Percentiles rank a stretch among this genome's conserved stretches.
Evolutionary conservation across 140 eudicot species (phyloP).

Genomic region (Senecio squalidus): DNA sequence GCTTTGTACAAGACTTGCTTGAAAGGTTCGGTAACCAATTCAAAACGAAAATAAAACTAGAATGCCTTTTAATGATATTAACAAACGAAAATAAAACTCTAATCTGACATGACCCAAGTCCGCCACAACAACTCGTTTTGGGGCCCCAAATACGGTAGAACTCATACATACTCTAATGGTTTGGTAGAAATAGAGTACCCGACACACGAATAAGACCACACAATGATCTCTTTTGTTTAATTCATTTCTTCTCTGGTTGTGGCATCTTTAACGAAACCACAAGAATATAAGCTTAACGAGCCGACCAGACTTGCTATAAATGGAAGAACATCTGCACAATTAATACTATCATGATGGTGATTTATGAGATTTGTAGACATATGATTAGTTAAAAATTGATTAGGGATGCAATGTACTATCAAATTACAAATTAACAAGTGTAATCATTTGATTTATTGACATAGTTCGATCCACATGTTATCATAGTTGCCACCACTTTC

Average conservation of each 20-base stretch:
- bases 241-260: not conserved
- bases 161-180: no score
- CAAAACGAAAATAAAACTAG: no score
- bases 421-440: no score
- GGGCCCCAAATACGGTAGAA: no score
- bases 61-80: no score
- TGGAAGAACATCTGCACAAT: constrained; percentile 8
- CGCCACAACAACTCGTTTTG: no score
- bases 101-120: no score
- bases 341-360: not conserved
- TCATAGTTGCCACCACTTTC: constrained; percentile 92
- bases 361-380: constrained; percentile 2
- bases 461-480: not conserved
- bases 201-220: not conserved
- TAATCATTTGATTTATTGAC: constrained; percentile 7
- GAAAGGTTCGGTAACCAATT: no score
- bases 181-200: no score
- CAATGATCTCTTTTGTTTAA: not conserved
- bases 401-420: not conserved
- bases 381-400: constrained; percentile 11
- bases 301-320: constrained; percentile 17
- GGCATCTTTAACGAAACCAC: not conserved
- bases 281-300: not conserved
- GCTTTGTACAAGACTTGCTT: no score
- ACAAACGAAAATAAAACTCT: no score